Evolutionary conservation across 208 protist species (phyloP).

Genomic region (Zelonia costaricensis): DNA sequence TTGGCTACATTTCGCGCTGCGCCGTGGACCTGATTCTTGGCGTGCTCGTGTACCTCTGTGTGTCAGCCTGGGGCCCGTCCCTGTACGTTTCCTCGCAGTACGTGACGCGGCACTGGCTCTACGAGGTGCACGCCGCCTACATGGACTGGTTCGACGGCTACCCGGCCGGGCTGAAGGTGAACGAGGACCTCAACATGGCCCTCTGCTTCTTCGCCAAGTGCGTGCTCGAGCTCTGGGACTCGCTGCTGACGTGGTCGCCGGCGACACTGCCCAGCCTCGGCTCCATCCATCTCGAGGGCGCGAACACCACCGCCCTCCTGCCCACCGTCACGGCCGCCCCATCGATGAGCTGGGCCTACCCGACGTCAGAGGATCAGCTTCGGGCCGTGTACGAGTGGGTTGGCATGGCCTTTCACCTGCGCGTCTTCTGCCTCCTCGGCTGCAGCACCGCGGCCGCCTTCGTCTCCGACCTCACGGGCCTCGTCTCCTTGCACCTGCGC

Average conservation of each 20-base stretch:
- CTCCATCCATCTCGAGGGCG: conserved; percentile 9
- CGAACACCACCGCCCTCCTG: neutral
- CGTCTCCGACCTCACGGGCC: conserved; percentile 70
- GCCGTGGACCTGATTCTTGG: conserved; percentile 75
- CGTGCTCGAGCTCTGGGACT: conserved; percentile 74
- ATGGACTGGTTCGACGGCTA: conserved; percentile 94
- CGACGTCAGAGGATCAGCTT: conserved; percentile 11
- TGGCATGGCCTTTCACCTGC: conserved; percentile 45
- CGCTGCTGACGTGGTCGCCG: conserved; percentile 37
- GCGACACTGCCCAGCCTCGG: conserved; percentile 25
- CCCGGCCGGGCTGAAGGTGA: conserved; percentile 94
- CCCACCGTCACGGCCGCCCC: neutral
- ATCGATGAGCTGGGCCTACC: conserved; percentile 2
- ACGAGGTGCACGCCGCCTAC: conserved; percentile 80
- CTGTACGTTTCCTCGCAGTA: conserved; percentile 40
- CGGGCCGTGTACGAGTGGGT: conserved; percentile 64
- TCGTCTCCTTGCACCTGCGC: conserved; percentile 83
- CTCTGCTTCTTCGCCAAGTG: conserved; percentile 79
- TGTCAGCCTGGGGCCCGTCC: conserved; percentile 44
- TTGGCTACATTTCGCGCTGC: conserved; percentile 57
- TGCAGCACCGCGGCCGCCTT: conserved; percentile 72
- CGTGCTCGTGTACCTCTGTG: conserved; percentile 42
- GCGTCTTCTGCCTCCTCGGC: conserved; percentile 77
- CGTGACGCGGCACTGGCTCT: conserved; percentile 59
- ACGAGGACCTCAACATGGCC: conserved; percentile 90